phyloP scores from a whole-genome alignment of 179 eudicot species.

The Spinacia oleracea region DNA sequence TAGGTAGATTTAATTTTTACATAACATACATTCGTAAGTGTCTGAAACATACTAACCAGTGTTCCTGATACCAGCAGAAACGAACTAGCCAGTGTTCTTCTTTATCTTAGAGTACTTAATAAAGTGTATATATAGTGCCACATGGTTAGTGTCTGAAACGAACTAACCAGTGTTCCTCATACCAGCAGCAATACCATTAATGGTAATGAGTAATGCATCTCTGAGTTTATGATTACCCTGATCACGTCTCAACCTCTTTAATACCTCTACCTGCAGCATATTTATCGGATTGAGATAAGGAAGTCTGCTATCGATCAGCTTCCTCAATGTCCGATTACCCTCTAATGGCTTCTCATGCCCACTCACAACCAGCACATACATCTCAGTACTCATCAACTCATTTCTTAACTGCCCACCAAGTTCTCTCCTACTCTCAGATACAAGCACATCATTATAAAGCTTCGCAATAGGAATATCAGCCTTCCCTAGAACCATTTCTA shows the following conservation, averaged over 20 bases:
- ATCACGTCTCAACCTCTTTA: slow-evolving; percentile 72
- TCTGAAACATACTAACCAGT: too few relatives aligned
- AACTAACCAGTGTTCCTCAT: slow-evolving; percentile 89
- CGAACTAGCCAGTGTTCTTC: too few relatives aligned
- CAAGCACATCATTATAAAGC: slow-evolving; percentile 75
- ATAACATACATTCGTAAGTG: background rate
- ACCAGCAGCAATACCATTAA: slow-evolving; percentile 93
- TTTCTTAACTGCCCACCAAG: slow-evolving; percentile 68
- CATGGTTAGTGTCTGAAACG: background rate
- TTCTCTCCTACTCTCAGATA: slow-evolving; percentile 48
- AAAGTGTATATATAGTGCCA: background rate
- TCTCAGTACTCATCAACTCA: slow-evolving; percentile 59
- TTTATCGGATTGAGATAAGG: slow-evolving; percentile 82
- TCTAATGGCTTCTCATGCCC: slow-evolving; percentile 73
- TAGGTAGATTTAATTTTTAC: background rate
- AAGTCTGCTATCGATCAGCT: slow-evolving; percentile 73
- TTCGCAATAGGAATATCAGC: slow-evolving; percentile 71
- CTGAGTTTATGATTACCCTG: slow-evolving; percentile 63
- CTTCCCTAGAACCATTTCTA: slow-evolving; percentile 89
- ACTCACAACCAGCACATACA: slow-evolving; percentile 58
- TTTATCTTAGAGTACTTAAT: background rate
- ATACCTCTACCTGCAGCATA: slow-evolving; percentile 86
- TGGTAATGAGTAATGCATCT: slow-evolving; percentile 77
- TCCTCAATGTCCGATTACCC: slow-evolving; percentile 60
- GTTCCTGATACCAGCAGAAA: too few relatives aligned